Evolutionary conservation across 2,329 filamentous ascomycete species (phyloP), one percentile per base, ranked within the genome.

Genomic region (Alternaria longipes): DNA sequence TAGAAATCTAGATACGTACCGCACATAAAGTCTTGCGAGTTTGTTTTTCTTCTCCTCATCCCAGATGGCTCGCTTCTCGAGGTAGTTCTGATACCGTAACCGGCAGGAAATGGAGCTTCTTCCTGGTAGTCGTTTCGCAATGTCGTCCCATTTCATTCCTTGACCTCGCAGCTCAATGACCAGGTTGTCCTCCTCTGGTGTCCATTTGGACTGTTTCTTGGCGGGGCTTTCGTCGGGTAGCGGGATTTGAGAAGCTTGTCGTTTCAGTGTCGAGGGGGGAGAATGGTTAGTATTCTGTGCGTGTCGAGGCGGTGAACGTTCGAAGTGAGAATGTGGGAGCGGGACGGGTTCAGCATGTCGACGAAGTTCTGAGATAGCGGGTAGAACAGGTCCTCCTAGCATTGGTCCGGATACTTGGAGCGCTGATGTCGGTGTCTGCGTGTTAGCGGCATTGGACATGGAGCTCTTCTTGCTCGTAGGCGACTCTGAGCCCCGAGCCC

Each of bases 91-190:
- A 79, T 97, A 98, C 75, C 97, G 93, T 53, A 98, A 85, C 42
- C 94, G 90, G 79, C 94, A 98, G 71, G 93, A 97, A 73, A 97
- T 97, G 59, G 93, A 90, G 80, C 93, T 97, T 70, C 95, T 88
- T 64, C 94, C 94, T 3, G 93, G 94, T 51, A 98, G 83, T 56
- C 90, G n/a, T 82, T 94, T 96, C 64, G 93, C 96, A 72, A 98
- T 97, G 79, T 98, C 94, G 76, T 98, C 94, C 95, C 94, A 98
- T 77, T 98, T 98, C 93, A 97, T 97, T 8, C 92, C 92, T 70
- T 90, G 90, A 38, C 93, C 92, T 59, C 94, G 89, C 64, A 98
- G 86, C 78, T 96, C 91, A 72, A 97, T 97, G 71, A 97, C 97
- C 50, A 95, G 83, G n/a, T 91, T 88, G 79, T 98, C 93, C 79